These are phyloP conservation scores for Astragalus membranaceus DNA, from an alignment of 306 rosid genomes.

Conservation along the genomic window DNA sequence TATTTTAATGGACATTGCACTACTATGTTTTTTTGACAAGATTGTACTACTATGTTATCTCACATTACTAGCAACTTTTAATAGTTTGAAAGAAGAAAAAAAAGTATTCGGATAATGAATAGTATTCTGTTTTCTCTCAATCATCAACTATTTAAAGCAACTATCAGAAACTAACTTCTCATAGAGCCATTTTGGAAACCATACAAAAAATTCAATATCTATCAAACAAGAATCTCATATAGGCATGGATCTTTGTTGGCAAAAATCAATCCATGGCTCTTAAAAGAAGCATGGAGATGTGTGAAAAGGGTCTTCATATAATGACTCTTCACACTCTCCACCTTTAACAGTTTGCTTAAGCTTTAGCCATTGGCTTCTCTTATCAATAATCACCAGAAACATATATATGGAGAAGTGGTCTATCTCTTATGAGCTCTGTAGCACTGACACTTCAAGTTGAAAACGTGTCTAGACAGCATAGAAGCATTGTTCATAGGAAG, in stretches of 20 bases:
- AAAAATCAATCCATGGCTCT: conserved; percentile 34
- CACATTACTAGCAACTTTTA: conserved; percentile 25
- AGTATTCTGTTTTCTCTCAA: conserved; percentile 9
- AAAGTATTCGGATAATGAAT: conserved; percentile 29
- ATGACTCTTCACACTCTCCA: conserved; percentile 30
- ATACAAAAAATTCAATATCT: not conserved
- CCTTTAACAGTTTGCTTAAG: conserved; percentile 36
- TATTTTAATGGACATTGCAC: conserved; percentile 6
- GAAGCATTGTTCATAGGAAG: conserved; percentile 8
- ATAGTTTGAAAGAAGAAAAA: conserved; percentile 21
- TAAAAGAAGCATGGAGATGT: conserved; percentile 29
- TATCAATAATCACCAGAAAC: not conserved
- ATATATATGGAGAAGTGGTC: not conserved
- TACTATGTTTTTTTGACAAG: not conserved
- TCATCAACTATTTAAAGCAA: conserved; percentile 47
- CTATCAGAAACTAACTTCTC: conserved; percentile 28
- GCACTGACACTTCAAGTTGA: not conserved
- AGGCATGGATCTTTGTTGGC: conserved; percentile 32
- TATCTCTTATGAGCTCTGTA: not conserved
- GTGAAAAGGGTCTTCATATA: not conserved
- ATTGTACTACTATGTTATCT: not conserved
- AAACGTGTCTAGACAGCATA: not conserved
- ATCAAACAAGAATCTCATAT: conserved; percentile 29
- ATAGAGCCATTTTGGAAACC: conserved; percentile 25
- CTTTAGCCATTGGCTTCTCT: conserved; percentile 26